A percentile compares a stretch with the other conserved stretches of the same genome.
Conservation (phyloP, 352 stramenopile genomes). For the Phytopythium boreale region DNA sequence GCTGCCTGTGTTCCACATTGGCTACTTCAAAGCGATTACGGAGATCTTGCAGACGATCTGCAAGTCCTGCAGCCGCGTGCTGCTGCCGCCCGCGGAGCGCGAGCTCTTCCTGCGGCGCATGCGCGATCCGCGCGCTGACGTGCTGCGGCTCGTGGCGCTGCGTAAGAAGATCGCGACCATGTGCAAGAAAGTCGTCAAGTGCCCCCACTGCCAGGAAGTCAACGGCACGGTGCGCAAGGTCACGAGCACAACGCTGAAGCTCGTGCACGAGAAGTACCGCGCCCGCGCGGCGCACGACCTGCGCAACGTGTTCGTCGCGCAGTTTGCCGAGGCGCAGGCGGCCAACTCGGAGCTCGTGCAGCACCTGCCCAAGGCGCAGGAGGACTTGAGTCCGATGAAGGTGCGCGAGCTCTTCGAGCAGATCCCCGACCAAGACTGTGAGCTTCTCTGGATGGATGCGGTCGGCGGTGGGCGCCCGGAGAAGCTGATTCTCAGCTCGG, state of each 20-base stretch:
- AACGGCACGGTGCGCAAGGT: constrained; percentile 99
- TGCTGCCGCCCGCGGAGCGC: constrained; percentile 91
- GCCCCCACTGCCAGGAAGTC: constrained; percentile 93
- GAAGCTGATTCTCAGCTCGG: constrained; percentile 96
- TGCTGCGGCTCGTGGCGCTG: constrained; percentile 68
- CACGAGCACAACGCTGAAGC: constrained; percentile 95
- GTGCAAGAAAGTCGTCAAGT: constrained; percentile 97
- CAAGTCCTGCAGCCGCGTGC: constrained; percentile 93
- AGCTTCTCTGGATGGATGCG: constrained; percentile 97
- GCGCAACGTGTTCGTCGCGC: constrained; percentile 80
- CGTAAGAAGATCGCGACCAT: constrained; percentile 95
- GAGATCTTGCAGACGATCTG: constrained; percentile 98
- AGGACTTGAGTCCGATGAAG: constrained; percentile 89
- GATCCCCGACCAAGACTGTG: constrained; percentile 97
- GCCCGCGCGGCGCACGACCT: constrained; percentile 82
- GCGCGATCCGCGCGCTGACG: constrained; percentile 77
- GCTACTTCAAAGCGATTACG: constrained; percentile 99
- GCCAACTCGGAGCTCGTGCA: constrained; percentile 83
- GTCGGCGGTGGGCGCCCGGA: constrained; percentile 91
- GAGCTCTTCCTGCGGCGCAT: constrained; percentile 87
- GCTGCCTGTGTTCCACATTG: constrained; percentile 99
- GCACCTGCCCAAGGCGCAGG: constrained; percentile 86
- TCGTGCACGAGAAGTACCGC: constrained; percentile 98
- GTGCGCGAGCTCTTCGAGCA: constrained; percentile 93
- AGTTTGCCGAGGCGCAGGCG: constrained; percentile 74